These are phyloP conservation scores for Scheffersomyces coipomensis DNA, from an alignment of 805 yeast genomes.

Conservation along the genomic window DNA sequence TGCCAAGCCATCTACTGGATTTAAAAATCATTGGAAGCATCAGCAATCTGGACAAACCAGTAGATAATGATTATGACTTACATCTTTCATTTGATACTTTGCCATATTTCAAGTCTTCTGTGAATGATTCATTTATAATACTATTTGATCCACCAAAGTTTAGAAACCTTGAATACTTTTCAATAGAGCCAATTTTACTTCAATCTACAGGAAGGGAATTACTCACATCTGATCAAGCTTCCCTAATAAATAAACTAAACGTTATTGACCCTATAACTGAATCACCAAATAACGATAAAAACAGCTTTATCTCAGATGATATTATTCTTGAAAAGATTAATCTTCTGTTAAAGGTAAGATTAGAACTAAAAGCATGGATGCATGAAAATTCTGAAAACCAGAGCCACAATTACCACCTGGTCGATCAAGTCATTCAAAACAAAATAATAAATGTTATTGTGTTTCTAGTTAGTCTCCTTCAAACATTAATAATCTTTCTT, in stretches of 20 bases:
- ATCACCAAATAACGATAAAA: slow-evolving; percentile 5
- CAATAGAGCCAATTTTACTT: slow-evolving; percentile 69
- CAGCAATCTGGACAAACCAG: slow-evolving; percentile 7
- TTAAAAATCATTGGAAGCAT: slow-evolving; percentile 16
- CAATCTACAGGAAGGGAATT: slow-evolving; percentile 40
- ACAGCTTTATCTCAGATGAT: slow-evolving; percentile 26
- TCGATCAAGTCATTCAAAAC: neutral
- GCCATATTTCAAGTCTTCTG: slow-evolving; percentile 17
- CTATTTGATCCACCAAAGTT: slow-evolving; percentile 73
- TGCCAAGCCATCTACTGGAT: slow-evolving; percentile 10
- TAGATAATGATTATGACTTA: slow-evolving; percentile 5
- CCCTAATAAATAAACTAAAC: slow-evolving; percentile 22
- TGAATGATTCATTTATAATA: slow-evolving; percentile 12
- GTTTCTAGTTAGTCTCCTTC: slow-evolving; percentile 2
- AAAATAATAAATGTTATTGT: neutral
- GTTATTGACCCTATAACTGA: neutral
- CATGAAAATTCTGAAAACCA: too few relatives aligned
- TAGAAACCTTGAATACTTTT: slow-evolving; percentile 69
- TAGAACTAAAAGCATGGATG: slow-evolving; percentile 2
- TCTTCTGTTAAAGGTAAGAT: slow-evolving; percentile 19
- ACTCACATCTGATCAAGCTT: slow-evolving; percentile 5
- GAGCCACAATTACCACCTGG: too few relatives aligned
- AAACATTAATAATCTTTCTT: neutral
- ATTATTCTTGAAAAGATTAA: slow-evolving; percentile 32
- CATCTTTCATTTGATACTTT: slow-evolving; percentile 6